These are phyloP conservation scores for Aspergillus sp. DNA, from an alignment of 2,329 filamentous ascomycete genomes.

Conservation along the genomic window DNA sequence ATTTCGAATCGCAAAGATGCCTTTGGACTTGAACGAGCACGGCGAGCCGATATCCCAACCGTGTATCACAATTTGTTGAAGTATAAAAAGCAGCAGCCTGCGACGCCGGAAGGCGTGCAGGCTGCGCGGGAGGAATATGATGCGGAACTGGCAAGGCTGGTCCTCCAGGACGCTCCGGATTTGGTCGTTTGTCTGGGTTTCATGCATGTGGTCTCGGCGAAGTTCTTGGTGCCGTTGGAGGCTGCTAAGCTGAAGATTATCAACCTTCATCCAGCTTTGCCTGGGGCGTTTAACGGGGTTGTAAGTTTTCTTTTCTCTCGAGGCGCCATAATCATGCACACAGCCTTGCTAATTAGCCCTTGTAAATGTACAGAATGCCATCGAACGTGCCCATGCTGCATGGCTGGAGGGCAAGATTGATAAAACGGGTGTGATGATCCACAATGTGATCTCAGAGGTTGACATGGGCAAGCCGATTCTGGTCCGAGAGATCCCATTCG, in stretches of 20 bases:
- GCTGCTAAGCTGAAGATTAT: conserved; percentile 59
- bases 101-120: conserved; percentile 42
- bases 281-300: conserved; percentile 67
- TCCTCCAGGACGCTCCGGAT: conserved; percentile 59
- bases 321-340: background rate
- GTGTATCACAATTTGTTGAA: conserved; percentile 74
- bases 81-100: conserved; percentile 62
- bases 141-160: conserved; percentile 59
- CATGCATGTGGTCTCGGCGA: conserved; percentile 71
- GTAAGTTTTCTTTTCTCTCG: conserved; percentile 21
- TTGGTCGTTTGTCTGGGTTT: conserved; percentile 76
- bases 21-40: conserved; percentile 56
- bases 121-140: conserved; percentile 62
- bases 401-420: conserved; percentile 60
- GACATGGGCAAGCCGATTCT: conserved; percentile 71
- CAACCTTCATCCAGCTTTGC: conserved; percentile 71
- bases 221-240: conserved; percentile 62
- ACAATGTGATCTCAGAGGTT: conserved; percentile 73
- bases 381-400: conserved; percentile 67
- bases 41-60: conserved; percentile 56
- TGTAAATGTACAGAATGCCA: conserved; percentile 47
- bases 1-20: conserved; percentile 59
- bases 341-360: background rate
- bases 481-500: conserved; percentile 58
- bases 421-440: conserved; percentile 76